Evolutionary conservation across 306 rosid genomes (phyloP), one percentile per base, ranked within the genome.

Genomic region (Datisca glomerata): DNA sequence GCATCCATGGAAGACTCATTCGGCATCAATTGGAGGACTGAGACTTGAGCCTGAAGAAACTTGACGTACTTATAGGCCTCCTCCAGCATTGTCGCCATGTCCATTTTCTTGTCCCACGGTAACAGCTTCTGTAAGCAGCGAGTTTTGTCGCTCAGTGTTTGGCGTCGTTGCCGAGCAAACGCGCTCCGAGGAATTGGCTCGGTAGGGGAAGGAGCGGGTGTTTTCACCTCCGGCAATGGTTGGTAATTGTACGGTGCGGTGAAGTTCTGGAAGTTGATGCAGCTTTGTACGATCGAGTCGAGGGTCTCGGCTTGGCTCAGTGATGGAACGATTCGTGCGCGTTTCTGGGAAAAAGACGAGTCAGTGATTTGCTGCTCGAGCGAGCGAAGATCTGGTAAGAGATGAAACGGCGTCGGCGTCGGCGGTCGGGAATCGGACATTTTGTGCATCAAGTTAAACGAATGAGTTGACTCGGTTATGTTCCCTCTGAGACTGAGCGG

Each of bases 31-130:
- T 57, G 66, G 7, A 83, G 95, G 0, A 67, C 73, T 2, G 42
- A 24, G 21, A 68, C 22, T 55, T 89, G 97, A 1, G 91, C 93
- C 59, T 80, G 74, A 4, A 89, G 77, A 44, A 77, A 89, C 44
- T 69, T 80, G 0, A 89, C 80, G 45, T 89, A 89, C 46, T 69
- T 73, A 47, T 51, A 70, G n/a, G 93, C 71, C 31, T 75, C 75
- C 36, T 78, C 78, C 0, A 72, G 65, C 49, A 80, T 73, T 1
- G 95, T 72, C 0, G 84, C 81, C 25, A 72, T 85, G 47, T 80
- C 95, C 98, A 89, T 83, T 52, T 80, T 84, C 53, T 61, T 77
- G 64, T 89, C 95, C 81, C 81, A 80, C 0, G 98, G 98, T 53
- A 89, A 68, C 5, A 89, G 73, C 55, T 67, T 74, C 72, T 77